A percentile compares a stretch with the other conserved stretches of the same genome.
phyloP scores from a whole-genome alignment of 2,329 filamentous ascomycete genomes.

The Cadophora luteo-olivacea region DNA sequence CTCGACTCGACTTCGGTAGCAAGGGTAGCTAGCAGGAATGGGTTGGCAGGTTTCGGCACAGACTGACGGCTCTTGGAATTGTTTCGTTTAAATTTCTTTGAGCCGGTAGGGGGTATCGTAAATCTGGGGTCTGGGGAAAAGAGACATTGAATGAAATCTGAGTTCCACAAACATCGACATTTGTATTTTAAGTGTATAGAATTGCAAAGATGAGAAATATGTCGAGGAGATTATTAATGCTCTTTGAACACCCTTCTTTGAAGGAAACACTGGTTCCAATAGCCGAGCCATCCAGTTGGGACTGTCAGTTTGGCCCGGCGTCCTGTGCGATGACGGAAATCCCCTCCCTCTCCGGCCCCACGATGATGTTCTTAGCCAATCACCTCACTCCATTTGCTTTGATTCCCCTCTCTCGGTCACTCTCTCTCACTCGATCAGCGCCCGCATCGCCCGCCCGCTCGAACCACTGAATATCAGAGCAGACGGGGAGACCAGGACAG shows the following conservation, averaged over 20 bases:
- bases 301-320: not conserved
- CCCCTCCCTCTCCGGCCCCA: not conserved
- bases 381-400: not conserved
- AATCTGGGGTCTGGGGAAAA: not conserved
- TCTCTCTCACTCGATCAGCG: not conserved
- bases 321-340: constrained; percentile 3
- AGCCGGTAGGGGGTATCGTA: not conserved
- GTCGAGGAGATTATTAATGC: not conserved
- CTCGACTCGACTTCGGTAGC: not conserved
- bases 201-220: not conserved
- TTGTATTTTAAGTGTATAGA: not conserved
- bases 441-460: not conserved
- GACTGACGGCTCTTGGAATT: not conserved
- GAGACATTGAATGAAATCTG: too few relatives aligned
- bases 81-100: not conserved
- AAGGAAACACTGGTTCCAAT: not conserved
- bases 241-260: not conserved
- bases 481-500: not conserved
- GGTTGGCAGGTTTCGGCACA: constrained; percentile 4
- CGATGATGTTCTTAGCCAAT: not conserved
- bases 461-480: not conserved
- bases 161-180: not conserved
- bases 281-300: not conserved
- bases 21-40: not conserved
- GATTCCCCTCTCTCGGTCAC: not conserved